Evolutionary conservation across 2,329 filamentous ascomycete species (phyloP).

Genomic region (Pseudonectria buxi): DNA sequence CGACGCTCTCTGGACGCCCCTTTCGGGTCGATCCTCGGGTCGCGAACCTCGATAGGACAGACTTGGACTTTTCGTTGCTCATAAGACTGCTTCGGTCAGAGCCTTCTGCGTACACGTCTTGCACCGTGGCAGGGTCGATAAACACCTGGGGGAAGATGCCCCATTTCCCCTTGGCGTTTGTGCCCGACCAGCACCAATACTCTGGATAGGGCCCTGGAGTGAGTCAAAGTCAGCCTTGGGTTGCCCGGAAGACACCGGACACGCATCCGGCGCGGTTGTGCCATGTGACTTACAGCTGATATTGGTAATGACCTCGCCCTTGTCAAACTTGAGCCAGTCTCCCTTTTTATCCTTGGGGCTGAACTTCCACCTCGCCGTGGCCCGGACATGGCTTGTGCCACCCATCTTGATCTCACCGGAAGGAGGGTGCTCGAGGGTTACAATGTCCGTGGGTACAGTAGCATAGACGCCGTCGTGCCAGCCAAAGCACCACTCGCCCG

Average conservation of each 20-base stretch:
- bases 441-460: constrained; percentile 41
- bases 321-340: constrained; percentile 55
- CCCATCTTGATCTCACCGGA: constrained; percentile 39
- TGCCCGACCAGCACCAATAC: constrained; percentile 52
- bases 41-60: constrained; percentile 30
- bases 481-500: constrained; percentile 51
- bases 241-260: background rate
- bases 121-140: constrained; percentile 39
- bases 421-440: constrained; percentile 43
- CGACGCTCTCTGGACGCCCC: constrained; percentile 27
- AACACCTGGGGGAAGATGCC: constrained; percentile 48
- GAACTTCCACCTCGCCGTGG: constrained; percentile 48
- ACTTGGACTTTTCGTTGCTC: constrained; percentile 30
- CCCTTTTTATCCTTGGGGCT: constrained; percentile 37
- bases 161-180: constrained; percentile 44
- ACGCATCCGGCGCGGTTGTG: background rate
- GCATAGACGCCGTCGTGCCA: constrained; percentile 49
- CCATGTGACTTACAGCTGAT: constrained; percentile 43
- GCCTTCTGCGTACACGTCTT: constrained; percentile 24
- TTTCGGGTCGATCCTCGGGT: constrained; percentile 22
- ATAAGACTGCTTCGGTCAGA: constrained; percentile 25
- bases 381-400: constrained; percentile 40
- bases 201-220: constrained; percentile 37
- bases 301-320: constrained; percentile 60
- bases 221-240: constrained; percentile 6